phyloP scores from a whole-genome alignment of 2,329 filamentous ascomycete species.

The Whalleya microplaca region DNA sequence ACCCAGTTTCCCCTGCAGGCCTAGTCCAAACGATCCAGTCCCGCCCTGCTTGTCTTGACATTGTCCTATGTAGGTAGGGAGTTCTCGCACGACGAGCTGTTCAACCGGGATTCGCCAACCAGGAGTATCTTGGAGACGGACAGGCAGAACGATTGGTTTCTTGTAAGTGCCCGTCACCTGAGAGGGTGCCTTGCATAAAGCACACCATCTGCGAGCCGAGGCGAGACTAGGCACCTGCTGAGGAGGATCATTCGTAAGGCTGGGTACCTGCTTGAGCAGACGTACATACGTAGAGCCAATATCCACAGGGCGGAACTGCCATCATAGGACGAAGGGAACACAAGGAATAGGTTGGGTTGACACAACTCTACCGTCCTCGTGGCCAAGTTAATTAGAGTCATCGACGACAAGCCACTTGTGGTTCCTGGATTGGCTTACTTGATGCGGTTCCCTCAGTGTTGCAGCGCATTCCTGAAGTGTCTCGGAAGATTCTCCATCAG shows the following conservation, averaged over 20 bases:
- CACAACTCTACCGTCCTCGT: slow-evolving; percentile 21
- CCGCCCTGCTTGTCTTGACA: slow-evolving; percentile 20
- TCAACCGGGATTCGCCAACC: slow-evolving; percentile 11
- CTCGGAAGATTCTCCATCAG: slow-evolving; percentile 15
- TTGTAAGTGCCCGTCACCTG: not conserved
- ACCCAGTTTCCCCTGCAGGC: slow-evolving; percentile 14
- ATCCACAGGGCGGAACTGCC: slow-evolving; percentile 20
- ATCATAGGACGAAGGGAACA: slow-evolving; percentile 9
- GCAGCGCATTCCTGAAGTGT: slow-evolving; percentile 21
- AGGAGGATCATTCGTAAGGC: not conserved
- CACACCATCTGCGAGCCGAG: not conserved
- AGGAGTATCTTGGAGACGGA: slow-evolving; percentile 11
- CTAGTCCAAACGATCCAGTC: slow-evolving; percentile 18
- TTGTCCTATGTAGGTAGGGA: slow-evolving; percentile 23
- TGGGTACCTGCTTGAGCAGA: not conserved
- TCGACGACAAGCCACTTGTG: slow-evolving; percentile 15
- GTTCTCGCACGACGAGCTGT: slow-evolving; percentile 17
- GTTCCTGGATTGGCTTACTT: slow-evolving; percentile 24
- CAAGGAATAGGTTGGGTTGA: slow-evolving; percentile 10
- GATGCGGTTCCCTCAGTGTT: slow-evolving; percentile 16
- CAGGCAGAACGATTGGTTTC: slow-evolving; percentile 8
- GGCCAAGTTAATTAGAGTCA: slow-evolving; percentile 18
- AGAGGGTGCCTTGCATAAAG: not conserved
- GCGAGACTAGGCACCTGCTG: not conserved
- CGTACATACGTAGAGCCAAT: slow-evolving; percentile 8